A percentile compares a stretch with the other conserved stretches of the same genome.
Conservation (phyloP, 495 filamentous ascomycete genomes). For the Thermothielavioides terrestris region DNA sequence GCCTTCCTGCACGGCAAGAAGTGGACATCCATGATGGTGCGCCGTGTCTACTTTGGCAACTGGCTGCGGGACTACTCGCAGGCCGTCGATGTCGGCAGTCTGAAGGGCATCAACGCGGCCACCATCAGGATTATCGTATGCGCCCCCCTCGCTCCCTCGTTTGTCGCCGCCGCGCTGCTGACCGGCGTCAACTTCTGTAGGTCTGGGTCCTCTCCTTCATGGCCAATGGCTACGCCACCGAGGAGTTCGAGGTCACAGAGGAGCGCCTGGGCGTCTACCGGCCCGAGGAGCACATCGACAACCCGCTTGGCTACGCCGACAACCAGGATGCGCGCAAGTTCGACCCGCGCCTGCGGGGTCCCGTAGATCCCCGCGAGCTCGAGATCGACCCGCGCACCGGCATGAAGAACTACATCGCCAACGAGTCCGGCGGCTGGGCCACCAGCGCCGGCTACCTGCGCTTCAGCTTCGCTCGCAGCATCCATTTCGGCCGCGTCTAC, state of each 20-base stretch:
- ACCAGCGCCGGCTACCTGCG: slow-evolving; percentile 87
- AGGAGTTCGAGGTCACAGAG: slow-evolving; percentile 90
- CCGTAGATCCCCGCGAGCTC: slow-evolving; percentile 64
- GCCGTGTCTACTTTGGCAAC: slow-evolving; percentile 87
- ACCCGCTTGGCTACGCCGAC: slow-evolving; percentile 86
- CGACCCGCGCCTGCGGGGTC: slow-evolving; percentile 74
- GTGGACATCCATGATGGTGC: slow-evolving; percentile 85
- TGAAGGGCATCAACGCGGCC: slow-evolving; percentile 81
- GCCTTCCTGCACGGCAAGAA: slow-evolving; percentile 85
- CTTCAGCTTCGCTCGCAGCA: slow-evolving; percentile 71
- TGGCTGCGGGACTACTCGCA: slow-evolving; percentile 74
- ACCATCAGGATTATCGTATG: slow-evolving; percentile 73
- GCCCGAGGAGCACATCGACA: slow-evolving; percentile 92
- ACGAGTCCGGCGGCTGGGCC: slow-evolving; percentile 74
- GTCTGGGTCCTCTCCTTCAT: slow-evolving; percentile 87
- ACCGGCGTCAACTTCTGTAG: too few species aligned
- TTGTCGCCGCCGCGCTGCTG: neutral
- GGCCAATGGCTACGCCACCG: slow-evolving; percentile 92
- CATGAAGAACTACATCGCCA: slow-evolving; percentile 99
- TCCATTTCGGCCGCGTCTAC: slow-evolving; percentile 85
- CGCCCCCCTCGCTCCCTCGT: neutral
- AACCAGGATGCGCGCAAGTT: slow-evolving; percentile 75
- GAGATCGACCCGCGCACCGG: slow-evolving; percentile 76
- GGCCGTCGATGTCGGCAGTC: slow-evolving; percentile 82
- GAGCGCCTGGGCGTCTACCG: slow-evolving; percentile 87